Evolutionary conservation across 805 yeast genomes (phyloP).

Genomic region (Sugiyamaella mastotermitis): DNA sequence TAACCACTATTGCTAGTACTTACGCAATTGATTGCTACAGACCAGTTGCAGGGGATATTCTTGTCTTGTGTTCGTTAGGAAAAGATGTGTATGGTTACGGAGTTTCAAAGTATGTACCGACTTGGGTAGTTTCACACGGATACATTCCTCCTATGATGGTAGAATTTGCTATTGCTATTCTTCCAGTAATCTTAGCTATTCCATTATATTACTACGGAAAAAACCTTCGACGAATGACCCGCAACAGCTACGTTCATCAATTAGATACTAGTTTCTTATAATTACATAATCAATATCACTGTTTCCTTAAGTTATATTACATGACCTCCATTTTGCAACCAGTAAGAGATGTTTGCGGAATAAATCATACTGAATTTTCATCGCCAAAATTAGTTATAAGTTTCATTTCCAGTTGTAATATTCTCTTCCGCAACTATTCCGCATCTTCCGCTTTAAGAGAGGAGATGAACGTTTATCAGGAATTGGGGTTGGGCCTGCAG

Average conservation of each 20-base stretch:
- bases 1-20: slow-evolving; percentile 7
- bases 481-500: too few relatives aligned
- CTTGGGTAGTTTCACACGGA: slow-evolving; percentile 5
- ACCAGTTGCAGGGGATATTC: slow-evolving; percentile 9
- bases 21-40: slow-evolving; percentile 11
- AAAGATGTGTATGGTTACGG: slow-evolving; percentile 11
- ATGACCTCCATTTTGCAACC: too few relatives aligned
- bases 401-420: too few relatives aligned
- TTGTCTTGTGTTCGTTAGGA: slow-evolving; percentile 7
- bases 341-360: too few relatives aligned
- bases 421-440: too few relatives aligned
- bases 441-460: too few relatives aligned
- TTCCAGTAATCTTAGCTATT: slow-evolving; percentile 3
- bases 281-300: too few relatives aligned
- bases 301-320: too few relatives aligned
- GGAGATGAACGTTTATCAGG: too few relatives aligned
- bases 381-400: too few relatives aligned
- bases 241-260: slow-evolving; percentile 9
- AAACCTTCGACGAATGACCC: slow-evolving; percentile 4
- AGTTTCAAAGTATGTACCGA: slow-evolving; percentile 6
- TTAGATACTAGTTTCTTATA: too few relatives aligned
- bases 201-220: slow-evolving; percentile 10
- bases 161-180: slow-evolving; percentile 1
- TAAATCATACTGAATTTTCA: too few relatives aligned
- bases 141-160: slow-evolving; percentile 6